Evolutionary conservation across 139 green algal genomes (phyloP).

Genomic region (Haematococcus lacustris): DNA sequence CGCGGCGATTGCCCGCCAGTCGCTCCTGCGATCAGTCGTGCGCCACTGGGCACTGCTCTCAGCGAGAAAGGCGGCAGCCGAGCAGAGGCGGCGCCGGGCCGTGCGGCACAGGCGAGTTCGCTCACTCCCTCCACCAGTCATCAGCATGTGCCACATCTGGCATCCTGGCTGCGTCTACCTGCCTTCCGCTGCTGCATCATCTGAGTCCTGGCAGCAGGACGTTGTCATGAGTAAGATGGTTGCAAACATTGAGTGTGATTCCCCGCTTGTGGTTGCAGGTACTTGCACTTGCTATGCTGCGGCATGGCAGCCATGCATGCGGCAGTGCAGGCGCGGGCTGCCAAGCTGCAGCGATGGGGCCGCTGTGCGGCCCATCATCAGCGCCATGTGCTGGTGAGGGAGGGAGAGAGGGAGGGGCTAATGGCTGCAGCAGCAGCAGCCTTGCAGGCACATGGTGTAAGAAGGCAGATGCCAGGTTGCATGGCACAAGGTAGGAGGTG

Average conservation of each 20-base stretch:
- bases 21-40: background rate
- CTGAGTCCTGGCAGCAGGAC: no score
- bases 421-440: no score
- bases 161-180: no score
- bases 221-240: no score
- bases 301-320: slow-evolving; percentile 10
- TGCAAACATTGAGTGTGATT: no score
- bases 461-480: no score
- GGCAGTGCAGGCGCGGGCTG: background rate
- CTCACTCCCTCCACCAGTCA: no score
- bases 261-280: slow-evolving; percentile 16
- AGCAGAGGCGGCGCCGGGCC: slow-evolving; percentile 4
- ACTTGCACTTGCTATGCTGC: slow-evolving; percentile 13
- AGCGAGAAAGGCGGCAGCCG: background rate
- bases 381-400: slow-evolving; percentile 5
- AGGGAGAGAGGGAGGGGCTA: background rate
- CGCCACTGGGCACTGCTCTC: background rate
- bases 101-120: slow-evolving; percentile 20
- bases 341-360: slow-evolving; percentile 15
- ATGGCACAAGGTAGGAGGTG: no score
- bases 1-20: background rate
- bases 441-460: no score
- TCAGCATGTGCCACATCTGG: no score
- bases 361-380: slow-evolving; percentile 5
- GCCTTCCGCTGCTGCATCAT: no score